phyloP scores from a whole-genome alignment of 2,329 filamentous ascomycete genomes.

The Aspergillus persii region DNA sequence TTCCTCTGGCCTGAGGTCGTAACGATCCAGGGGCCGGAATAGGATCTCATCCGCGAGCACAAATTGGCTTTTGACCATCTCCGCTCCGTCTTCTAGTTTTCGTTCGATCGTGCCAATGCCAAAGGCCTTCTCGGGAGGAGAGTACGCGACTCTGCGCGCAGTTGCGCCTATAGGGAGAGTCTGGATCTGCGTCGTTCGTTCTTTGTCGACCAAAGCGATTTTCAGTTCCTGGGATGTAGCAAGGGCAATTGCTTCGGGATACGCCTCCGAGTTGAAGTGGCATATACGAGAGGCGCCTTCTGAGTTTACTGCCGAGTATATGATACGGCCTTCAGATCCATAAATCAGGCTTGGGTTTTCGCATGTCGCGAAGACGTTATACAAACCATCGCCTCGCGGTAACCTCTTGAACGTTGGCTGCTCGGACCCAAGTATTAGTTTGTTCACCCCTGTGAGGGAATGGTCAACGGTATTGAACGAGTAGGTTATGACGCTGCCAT shows the following conservation, averaged over 20 bases:
- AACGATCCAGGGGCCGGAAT: conserved; percentile 74
- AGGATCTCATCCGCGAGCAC: conserved; percentile 86
- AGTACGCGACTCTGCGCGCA: conserved; percentile 83
- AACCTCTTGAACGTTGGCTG: conserved; percentile 79
- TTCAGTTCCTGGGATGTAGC: conserved; percentile 74
- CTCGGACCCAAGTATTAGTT: conserved; percentile 79
- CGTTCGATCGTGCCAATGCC: conserved; percentile 82
- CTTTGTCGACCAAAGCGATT: conserved; percentile 76
- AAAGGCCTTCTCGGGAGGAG: conserved; percentile 73
- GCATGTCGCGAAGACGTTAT: conserved; percentile 86
- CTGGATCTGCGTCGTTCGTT: conserved; percentile 84
- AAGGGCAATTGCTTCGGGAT: conserved; percentile 75
- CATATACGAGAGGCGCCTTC: conserved; percentile 80
- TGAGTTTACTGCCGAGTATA: conserved; percentile 91
- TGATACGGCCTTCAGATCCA: conserved; percentile 77
- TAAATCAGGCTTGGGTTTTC: conserved; percentile 95
- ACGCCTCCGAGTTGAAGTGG: conserved; percentile 77
- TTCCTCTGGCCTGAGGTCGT: conserved; percentile 65
- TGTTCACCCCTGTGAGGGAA: conserved; percentile 70
- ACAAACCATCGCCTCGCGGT: conserved; percentile 64
- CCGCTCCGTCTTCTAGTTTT: conserved; percentile 66
- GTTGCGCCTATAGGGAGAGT: conserved; percentile 76
- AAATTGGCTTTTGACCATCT: conserved; percentile 76
- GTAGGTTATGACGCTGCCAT: conserved; percentile 86
- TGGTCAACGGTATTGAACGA: conserved; percentile 63